phyloP scores from a whole-genome alignment of 306 rosid genomes.

The Sophora flavescens region DNA sequence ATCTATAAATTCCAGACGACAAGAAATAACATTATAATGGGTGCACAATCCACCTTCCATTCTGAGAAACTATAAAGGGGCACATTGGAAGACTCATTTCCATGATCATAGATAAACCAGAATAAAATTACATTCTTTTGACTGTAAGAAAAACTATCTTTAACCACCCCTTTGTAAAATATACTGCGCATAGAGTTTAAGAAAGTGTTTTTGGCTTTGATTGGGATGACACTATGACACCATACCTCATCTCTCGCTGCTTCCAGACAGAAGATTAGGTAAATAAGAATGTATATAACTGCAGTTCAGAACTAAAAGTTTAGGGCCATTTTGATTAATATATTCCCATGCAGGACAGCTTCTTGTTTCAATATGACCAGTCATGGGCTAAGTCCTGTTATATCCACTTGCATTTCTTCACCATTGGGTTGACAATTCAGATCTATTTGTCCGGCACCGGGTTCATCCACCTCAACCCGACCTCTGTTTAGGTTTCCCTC shows the following conservation, averaged over 20 bases:
- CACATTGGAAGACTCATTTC: constrained; percentile 35
- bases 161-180: constrained; percentile 38
- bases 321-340: constrained; percentile 51
- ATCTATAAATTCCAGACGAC: background rate
- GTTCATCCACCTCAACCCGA: constrained; percentile 57
- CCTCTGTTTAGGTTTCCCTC: constrained; percentile 49
- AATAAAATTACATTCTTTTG: constrained; percentile 43
- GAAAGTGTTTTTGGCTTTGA: constrained; percentile 55
- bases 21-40: background rate
- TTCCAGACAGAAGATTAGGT: constrained; percentile 50
- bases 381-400: constrained; percentile 52
- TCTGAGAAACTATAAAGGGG: constrained; percentile 34
- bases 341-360: constrained; percentile 40
- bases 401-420: constrained; percentile 62
- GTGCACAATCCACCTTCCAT: constrained; percentile 25
- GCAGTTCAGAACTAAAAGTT: constrained; percentile 47
- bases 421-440: constrained; percentile 79
- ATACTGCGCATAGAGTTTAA: constrained; percentile 31
- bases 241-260: constrained; percentile 50
- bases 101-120: constrained; percentile 8
- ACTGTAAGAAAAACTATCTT: constrained; percentile 39
- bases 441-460: constrained; percentile 76
- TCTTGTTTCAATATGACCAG: constrained; percentile 52
- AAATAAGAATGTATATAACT: constrained; percentile 49
- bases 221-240: constrained; percentile 49